phyloP scores from a whole-genome alignment of 2,329 filamentous ascomycete species.

The Teratosphaeria nubilosa region DNA sequence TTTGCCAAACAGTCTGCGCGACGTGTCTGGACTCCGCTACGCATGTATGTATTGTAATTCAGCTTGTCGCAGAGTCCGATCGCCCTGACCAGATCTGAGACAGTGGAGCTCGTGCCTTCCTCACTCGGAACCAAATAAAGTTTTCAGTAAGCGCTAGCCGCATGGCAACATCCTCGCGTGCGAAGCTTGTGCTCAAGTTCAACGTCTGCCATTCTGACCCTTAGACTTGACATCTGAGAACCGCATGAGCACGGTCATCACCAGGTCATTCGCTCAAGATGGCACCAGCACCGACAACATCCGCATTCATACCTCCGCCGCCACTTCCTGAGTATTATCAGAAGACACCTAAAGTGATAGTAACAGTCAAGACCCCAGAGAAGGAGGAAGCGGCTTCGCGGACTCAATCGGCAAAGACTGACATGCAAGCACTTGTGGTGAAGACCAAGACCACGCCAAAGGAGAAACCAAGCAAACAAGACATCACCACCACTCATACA shows the following conservation, averaged over 20 bases:
- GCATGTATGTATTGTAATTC: not conserved
- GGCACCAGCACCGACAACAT: slow-evolving; percentile 1
- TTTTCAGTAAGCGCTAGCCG: not conserved
- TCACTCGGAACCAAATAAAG: not conserved
- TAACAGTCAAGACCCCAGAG: not conserved
- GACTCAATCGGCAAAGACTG: not conserved
- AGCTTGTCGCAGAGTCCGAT: not conserved
- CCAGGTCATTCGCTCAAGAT: not conserved
- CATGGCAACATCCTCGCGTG: not conserved
- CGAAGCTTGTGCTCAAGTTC: not conserved
- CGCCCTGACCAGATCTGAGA: not conserved
- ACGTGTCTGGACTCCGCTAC: not conserved
- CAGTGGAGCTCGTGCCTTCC: not conserved
- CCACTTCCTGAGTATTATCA: slow-evolving; percentile 20
- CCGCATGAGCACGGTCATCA: not conserved
- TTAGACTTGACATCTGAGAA: not conserved
- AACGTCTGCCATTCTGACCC: not conserved
- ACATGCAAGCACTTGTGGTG: slow-evolving; percentile 1
- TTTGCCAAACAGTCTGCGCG: not conserved
- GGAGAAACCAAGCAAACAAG: slow-evolving; percentile 1
- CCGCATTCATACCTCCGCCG: slow-evolving; percentile 15
- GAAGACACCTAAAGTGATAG: not conserved
- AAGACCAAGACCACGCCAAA: slow-evolving; percentile 1
- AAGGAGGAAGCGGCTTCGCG: slow-evolving; percentile 4
- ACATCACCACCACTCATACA: not conserved